These are phyloP conservation scores for Vigna hirtella DNA, from an alignment of 306 rosid species.

Conservation along the genomic window DNA sequence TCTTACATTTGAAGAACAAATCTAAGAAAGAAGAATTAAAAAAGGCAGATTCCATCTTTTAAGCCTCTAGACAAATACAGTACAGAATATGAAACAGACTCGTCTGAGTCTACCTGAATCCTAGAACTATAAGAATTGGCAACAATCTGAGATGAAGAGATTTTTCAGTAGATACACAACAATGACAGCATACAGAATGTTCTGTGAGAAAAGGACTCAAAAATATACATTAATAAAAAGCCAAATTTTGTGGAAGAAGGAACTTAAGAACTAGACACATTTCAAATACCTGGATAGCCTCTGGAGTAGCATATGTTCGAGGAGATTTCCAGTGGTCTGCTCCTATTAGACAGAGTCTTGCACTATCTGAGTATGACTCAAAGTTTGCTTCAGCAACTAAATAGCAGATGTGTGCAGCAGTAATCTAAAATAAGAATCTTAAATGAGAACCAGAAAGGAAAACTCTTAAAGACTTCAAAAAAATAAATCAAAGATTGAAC, in stretches of 20 bases:
- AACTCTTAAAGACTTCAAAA: neutral
- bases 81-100: constrained; percentile 1
- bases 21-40: neutral
- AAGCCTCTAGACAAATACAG: neutral
- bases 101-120: neutral
- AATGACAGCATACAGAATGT: neutral
- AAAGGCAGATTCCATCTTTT: neutral
- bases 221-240: constrained; percentile 19
- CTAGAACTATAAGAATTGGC: neutral
- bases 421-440: constrained; percentile 61
- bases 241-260: constrained; percentile 27
- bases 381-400: constrained; percentile 93
- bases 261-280: constrained; percentile 26
- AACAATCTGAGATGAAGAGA: neutral
- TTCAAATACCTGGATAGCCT: constrained; percentile 87
- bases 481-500: constrained; percentile 13
- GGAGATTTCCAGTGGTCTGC: constrained; percentile 96
- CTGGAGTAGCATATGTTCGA: constrained; percentile 91
- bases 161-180: neutral
- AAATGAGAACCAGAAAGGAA: constrained; percentile 43
- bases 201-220: constrained; percentile 26
- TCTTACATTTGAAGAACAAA: constrained; percentile 5
- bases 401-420: constrained; percentile 97
- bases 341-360: constrained; percentile 91
- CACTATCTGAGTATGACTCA: constrained; percentile 79